Evolutionary conservation across 495 filamentous ascomycete species (phyloP).

Genomic region (Lasiosphaeria miniovina): DNA sequence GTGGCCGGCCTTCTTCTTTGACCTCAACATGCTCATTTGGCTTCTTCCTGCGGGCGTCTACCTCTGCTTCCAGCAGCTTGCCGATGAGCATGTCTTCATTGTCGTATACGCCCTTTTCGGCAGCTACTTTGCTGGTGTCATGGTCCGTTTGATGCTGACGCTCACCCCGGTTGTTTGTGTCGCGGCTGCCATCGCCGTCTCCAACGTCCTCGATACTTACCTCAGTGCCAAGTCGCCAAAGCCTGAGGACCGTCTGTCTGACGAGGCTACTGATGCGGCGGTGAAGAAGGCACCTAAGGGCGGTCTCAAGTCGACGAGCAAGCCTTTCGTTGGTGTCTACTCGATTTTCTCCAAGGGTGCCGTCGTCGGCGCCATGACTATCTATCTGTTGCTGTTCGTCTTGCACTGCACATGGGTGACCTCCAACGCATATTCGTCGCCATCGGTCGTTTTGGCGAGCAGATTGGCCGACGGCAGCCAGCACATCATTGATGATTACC

Average conservation of each 20-base stretch:
- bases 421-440: slow-evolving; percentile 96
- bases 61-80: slow-evolving; percentile 90
- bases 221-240: slow-evolving; percentile 58
- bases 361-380: slow-evolving; percentile 64
- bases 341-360: slow-evolving; percentile 72
- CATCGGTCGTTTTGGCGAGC: slow-evolving; percentile 94
- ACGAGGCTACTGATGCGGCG: slow-evolving; percentile 42
- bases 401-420: slow-evolving; percentile 99
- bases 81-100: slow-evolving; percentile 97
- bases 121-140: slow-evolving; percentile 98
- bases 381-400: slow-evolving; percentile 90
- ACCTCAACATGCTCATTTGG: slow-evolving; percentile 97
- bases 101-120: slow-evolving; percentile 93
- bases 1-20: slow-evolving; percentile 99
- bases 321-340: slow-evolving; percentile 80
- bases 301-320: slow-evolving; percentile 64
- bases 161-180: slow-evolving; percentile 96
- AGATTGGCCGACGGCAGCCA: slow-evolving; percentile 90
- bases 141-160: slow-evolving; percentile 98
- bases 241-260: slow-evolving; percentile 46
- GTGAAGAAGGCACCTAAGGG: slow-evolving; percentile 52
- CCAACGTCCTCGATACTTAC: slow-evolving; percentile 87
- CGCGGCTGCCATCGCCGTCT: slow-evolving; percentile 83
- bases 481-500: slow-evolving; percentile 98
- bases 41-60: slow-evolving; percentile 98